Conservation (phyloP, 495 filamentous ascomycete genomes). For the Daldinia concentrica region DNA sequence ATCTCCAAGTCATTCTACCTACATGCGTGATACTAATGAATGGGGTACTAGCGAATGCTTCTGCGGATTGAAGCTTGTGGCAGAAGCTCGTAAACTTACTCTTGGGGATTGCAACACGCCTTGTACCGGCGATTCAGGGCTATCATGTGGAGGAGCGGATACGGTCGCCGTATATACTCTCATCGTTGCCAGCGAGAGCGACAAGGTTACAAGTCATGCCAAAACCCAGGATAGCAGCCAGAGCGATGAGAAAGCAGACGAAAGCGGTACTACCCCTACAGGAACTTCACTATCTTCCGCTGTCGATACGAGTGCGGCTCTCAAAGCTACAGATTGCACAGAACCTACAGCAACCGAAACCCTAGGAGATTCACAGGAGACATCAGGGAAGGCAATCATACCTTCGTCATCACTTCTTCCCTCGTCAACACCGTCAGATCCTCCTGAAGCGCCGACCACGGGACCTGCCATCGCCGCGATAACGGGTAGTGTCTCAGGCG, state of each 20-base stretch:
- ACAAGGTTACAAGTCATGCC: neutral
- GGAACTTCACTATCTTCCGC: conserved; percentile 11
- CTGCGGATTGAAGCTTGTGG: conserved; percentile 30
- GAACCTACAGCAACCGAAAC: neutral
- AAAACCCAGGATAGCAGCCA: neutral
- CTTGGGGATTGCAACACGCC: conserved; percentile 27
- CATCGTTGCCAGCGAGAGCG: neutral
- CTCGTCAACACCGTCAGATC: neutral
- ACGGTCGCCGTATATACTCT: conserved; percentile 28
- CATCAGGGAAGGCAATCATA: conserved; percentile 1
- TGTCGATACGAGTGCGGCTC: conserved; percentile 1
- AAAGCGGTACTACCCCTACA: neutral
- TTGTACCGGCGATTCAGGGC: conserved; percentile 27
- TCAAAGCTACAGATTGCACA: neutral
- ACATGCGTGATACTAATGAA: neutral
- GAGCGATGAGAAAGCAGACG: neutral
- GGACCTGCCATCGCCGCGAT: conserved; percentile 30
- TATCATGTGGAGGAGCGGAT: conserved; percentile 34
- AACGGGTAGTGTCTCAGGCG: conserved; percentile 29
- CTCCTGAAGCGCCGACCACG: neutral
- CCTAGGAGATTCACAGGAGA: neutral
- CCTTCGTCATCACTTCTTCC: neutral
- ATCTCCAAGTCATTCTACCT: neutral
- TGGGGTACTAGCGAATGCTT: conserved; percentile 23
- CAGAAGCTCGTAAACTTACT: conserved; percentile 20